Conservation (phyloP, 345 rosid genomes). For the Eutrema heterophyllum region DNA sequence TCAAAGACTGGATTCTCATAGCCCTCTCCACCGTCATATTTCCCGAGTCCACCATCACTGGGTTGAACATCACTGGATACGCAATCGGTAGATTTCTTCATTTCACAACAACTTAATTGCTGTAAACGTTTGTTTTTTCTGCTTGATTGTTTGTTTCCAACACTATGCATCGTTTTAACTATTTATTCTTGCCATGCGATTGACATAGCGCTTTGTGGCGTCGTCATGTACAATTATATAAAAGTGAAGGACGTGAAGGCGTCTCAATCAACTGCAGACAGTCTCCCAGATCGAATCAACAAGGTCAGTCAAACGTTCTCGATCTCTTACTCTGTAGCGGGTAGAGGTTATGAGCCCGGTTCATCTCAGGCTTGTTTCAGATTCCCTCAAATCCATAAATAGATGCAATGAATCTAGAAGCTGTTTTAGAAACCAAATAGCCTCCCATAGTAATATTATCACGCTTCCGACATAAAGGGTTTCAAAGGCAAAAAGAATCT, state of each 20-base stretch:
- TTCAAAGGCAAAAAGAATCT: neutral
- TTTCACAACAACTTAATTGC: neutral
- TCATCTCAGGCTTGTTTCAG: constrained; percentile 5
- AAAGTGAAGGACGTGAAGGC: constrained; percentile 77
- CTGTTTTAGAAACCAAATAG: neutral
- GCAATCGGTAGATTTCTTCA: constrained; percentile 64
- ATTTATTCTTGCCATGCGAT: neutral
- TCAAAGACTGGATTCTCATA: constrained; percentile 95
- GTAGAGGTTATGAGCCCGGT: neutral
- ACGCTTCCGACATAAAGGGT: neutral
- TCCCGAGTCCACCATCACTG: constrained; percentile 89
- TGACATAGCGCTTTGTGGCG: constrained; percentile 82
- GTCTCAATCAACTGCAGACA: constrained; percentile 56
- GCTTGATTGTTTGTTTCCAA: neutral
- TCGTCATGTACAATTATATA: constrained; percentile 88
- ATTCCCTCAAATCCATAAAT: neutral
- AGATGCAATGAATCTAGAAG: neutral
- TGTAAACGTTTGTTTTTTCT: neutral
- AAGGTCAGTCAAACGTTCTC: constrained; percentile 53
- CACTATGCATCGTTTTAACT: neutral
- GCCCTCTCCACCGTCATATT: constrained; percentile 91
- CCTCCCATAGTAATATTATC: neutral
- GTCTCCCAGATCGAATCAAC: constrained; percentile 64
- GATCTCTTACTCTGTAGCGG: neutral
- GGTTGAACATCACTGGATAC: constrained; percentile 87